Conservation (phyloP, 1,284 basidiomycete species). For the Ganoderma meredithae region DNA sequence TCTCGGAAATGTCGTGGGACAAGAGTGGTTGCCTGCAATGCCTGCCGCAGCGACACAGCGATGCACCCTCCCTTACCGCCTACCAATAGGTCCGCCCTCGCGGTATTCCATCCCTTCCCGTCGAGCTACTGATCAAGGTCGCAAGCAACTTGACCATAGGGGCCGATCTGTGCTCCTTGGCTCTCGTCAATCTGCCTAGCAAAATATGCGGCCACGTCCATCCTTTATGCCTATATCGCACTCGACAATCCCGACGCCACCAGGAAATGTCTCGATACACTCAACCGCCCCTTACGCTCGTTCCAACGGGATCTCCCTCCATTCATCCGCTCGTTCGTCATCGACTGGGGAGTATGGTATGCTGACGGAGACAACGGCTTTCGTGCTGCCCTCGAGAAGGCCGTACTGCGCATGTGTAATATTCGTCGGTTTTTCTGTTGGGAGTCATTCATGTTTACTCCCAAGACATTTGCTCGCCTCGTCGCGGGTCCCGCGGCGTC, state of each 20-base stretch:
- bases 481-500: not conserved
- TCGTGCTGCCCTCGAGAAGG: not conserved
- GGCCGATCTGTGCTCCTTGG: not conserved
- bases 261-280: not conserved
- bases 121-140: not conserved
- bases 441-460: conserved; percentile 3
- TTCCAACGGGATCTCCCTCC: not conserved
- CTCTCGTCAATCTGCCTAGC: not conserved
- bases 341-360: conserved; percentile 3
- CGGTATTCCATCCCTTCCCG: not conserved
- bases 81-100: not conserved
- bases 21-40: not conserved
- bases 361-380: not conserved
- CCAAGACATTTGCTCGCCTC: not conserved
- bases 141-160: not conserved
- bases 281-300: not conserved
- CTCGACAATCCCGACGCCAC: not conserved
- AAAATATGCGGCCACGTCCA: not conserved
- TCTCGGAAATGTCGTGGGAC: not conserved
- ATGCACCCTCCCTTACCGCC: not conserved
- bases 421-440: not conserved
- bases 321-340: not conserved
- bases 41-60: not conserved
- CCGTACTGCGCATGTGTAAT: not conserved
- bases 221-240: not conserved